Evolutionary conservation across 176 grass and related monocot genomes (phyloP).

Genomic region (Alloteropsis semialata): DNA sequence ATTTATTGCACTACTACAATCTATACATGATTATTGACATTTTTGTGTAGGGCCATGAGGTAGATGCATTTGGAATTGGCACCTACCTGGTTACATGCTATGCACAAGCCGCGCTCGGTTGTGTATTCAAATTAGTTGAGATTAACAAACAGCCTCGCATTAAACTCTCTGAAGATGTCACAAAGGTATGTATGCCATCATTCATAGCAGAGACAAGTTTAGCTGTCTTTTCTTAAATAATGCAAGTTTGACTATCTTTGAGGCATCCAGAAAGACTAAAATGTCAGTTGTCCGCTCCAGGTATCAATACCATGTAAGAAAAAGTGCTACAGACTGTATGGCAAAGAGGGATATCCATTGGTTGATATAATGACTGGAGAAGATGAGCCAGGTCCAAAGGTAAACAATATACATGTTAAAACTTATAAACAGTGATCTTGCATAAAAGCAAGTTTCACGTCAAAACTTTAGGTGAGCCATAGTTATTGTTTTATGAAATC

Average conservation of each 20-base stretch:
- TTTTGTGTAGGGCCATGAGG: slow-evolving; percentile 76
- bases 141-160: slow-evolving; percentile 95
- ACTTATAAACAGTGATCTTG: background rate
- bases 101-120: slow-evolving; percentile 93
- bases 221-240: no score
- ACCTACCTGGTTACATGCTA: slow-evolving; percentile 95
- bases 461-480: slow-evolving; percentile 6
- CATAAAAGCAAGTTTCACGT: slow-evolving; percentile 3
- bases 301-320: slow-evolving; percentile 98
- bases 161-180: slow-evolving; percentile 95
- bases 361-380: slow-evolving; percentile 95
- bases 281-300: slow-evolving; percentile 33
- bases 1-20: background rate
- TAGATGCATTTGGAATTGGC: slow-evolving; percentile 91
- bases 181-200: slow-evolving; percentile 57
- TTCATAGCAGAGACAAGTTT: slow-evolving; percentile 14
- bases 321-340: slow-evolving; percentile 85
- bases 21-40: slow-evolving; percentile 20
- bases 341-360: slow-evolving; percentile 73
- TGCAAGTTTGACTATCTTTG: background rate
- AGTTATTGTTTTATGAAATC: background rate
- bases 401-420: slow-evolving; percentile 25
- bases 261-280: slow-evolving; percentile 2
- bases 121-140: slow-evolving; percentile 98
- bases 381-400: slow-evolving; percentile 81